Percentiles rank a stretch among this genome's conserved stretches.
Conservation (phyloP, 2,329 filamentous ascomycete species). For the Akanthomyces dipterigenus region DNA sequence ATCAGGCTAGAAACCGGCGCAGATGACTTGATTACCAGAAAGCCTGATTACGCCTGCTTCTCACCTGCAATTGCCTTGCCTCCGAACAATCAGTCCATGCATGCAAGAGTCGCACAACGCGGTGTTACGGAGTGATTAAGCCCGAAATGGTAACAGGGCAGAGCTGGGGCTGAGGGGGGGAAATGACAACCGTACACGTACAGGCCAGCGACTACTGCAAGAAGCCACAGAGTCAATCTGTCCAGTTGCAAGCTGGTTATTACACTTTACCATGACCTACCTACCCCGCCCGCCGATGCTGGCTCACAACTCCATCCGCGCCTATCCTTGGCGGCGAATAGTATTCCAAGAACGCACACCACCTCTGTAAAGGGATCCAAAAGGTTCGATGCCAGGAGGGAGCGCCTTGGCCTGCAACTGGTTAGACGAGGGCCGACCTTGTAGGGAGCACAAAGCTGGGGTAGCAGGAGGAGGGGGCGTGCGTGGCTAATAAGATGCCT, state of each 20-base stretch:
- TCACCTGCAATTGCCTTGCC: neutral
- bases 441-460: conserved; percentile 8
- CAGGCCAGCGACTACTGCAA: neutral
- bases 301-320: neutral
- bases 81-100: neutral
- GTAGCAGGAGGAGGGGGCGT: neutral
- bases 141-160: neutral
- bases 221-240: neutral
- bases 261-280: neutral
- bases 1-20: neutral
- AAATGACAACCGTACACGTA: neutral
- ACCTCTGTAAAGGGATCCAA: neutral
- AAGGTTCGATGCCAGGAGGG: neutral
- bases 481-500: neutral
- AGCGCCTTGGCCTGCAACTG: neutral
- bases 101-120: neutral
- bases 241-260: no score
- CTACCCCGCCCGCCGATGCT: neutral
- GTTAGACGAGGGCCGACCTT: neutral
- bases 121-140: neutral
- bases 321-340: neutral
- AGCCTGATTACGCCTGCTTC: neutral
- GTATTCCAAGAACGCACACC: neutral
- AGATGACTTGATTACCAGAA: neutral
- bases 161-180: neutral